Evolutionary conservation across 345 rosid species (phyloP).

Genomic region (Brassica napus): DNA sequence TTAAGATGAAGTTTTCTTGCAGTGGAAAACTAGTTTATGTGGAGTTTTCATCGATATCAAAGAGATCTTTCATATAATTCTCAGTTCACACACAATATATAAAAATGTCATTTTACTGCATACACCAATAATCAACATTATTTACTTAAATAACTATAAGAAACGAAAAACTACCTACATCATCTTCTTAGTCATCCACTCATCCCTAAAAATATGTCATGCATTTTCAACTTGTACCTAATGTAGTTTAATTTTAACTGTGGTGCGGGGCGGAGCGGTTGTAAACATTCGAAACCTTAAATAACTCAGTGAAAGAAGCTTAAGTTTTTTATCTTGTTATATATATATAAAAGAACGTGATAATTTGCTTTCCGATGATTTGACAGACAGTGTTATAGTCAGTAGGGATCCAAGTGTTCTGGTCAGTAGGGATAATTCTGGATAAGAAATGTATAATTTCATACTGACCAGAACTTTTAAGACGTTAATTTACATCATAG

Average conservation of each 20-base stretch:
- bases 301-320: too few relatives aligned
- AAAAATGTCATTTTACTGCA: not conserved
- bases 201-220: not conserved
- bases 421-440: not conserved
- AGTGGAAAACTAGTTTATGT: too few relatives aligned
- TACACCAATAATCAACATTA: not conserved
- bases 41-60: too few relatives aligned
- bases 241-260: not conserved
- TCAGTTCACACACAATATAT: not conserved
- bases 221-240: not conserved
- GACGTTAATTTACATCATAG: not conserved
- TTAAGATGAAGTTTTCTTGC: too few relatives aligned
- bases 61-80: too few relatives aligned
- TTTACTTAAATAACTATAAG: not conserved
- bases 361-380: not conserved
- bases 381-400: not conserved
- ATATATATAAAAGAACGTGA: not conserved
- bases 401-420: not conserved
- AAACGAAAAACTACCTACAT: not conserved
- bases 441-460: not conserved
- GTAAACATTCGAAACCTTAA: too few relatives aligned
- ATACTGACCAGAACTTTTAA: not conserved
- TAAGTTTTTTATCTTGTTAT: not conserved
- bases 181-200: not conserved
- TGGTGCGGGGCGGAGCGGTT: too few relatives aligned